phyloP scores from a whole-genome alignment of 345 rosid species.

The Lepidium africanum region DNA sequence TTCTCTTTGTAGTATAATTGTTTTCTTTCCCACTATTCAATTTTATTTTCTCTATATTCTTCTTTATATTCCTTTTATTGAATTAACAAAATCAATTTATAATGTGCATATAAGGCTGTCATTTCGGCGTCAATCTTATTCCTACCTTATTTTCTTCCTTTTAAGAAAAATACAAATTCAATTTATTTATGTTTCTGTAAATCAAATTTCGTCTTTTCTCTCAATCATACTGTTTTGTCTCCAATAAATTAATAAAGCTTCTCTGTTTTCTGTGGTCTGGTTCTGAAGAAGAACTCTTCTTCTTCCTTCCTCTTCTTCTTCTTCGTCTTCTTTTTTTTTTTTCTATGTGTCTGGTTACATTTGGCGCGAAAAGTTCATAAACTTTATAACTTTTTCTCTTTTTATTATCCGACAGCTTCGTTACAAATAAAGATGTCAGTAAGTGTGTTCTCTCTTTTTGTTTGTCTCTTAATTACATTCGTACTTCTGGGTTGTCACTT shows the following conservation, averaged over 20 bases:
- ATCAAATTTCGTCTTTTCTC: slow-evolving; percentile 1
- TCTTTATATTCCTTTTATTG: not conserved
- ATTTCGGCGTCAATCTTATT: slow-evolving; percentile 26
- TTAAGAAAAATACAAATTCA: not conserved
- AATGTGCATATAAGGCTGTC: slow-evolving; percentile 20
- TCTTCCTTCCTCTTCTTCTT: not conserved
- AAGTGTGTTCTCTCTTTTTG: slow-evolving; percentile 26
- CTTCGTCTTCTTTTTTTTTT: not conserved
- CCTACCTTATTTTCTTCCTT: slow-evolving; percentile 13
- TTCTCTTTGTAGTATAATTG: not conserved
- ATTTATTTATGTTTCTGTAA: not conserved
- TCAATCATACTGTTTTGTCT: slow-evolving; percentile 16
- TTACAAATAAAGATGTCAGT: slow-evolving; percentile 35
- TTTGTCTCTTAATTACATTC: slow-evolving; percentile 5
- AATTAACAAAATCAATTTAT: slow-evolving; percentile 6
- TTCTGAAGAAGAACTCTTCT: slow-evolving; percentile 17
- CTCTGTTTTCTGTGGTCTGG: slow-evolving; percentile 9
- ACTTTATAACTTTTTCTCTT: slow-evolving; percentile 13
- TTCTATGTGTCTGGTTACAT: slow-evolving; percentile 2
- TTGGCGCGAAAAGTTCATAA: slow-evolving; percentile 27
- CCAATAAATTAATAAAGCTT: not conserved
- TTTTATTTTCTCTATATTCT: not conserved
- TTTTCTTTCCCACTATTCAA: slow-evolving; percentile 1
- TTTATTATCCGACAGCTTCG: slow-evolving; percentile 21
- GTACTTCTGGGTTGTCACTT: slow-evolving; percentile 6